Conservation (phyloP, 2,329 filamentous ascomycete species). For the Alternaria sp. region DNA sequence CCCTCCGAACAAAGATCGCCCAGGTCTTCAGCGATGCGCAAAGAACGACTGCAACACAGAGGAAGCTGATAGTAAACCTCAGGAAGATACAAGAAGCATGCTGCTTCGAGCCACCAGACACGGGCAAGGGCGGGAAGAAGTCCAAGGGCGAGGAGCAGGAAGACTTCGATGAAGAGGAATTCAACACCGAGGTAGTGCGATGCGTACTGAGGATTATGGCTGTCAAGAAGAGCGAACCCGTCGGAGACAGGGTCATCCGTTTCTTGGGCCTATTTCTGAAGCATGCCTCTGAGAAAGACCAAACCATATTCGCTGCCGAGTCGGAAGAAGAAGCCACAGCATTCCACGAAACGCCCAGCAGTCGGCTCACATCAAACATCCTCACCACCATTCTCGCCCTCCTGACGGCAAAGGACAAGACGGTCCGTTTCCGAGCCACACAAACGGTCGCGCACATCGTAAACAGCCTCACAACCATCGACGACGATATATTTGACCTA, state of each 20-base stretch:
- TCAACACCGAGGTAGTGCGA: conserved; percentile 83
- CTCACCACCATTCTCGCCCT: conserved; percentile 76
- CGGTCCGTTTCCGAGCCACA: conserved; percentile 85
- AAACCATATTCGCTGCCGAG: conserved; percentile 37
- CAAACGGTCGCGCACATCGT: conserved; percentile 91
- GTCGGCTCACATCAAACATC: conserved; percentile 75
- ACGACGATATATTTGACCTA: conserved; percentile 87
- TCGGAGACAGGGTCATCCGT: conserved; percentile 82
- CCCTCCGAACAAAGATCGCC: conserved; percentile 75
- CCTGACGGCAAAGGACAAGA: conserved; percentile 89
- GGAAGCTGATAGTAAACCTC: conserved; percentile 85
- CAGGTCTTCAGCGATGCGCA: conserved; percentile 69
- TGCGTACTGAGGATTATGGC: conserved; percentile 82
- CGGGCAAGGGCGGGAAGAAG: conserved; percentile 55
- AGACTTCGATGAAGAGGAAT: conserved; percentile 82
- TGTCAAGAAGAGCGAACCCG: conserved; percentile 89
- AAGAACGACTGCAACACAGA: conserved; percentile 84
- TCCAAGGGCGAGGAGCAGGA: conserved; percentile 53
- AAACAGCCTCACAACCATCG: conserved; percentile 89
- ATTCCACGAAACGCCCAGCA: conserved; percentile 82
- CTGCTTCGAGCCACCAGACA: conserved; percentile 61
- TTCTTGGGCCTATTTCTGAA: conserved; percentile 89
- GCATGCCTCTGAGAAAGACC: conserved; percentile 65
- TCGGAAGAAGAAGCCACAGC: conserved; percentile 72
- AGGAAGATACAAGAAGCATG: conserved; percentile 91